These are phyloP conservation scores for Cantharellus anzutake DNA, from an alignment of 768 basidiomycete genomes.

Conservation along the genomic window DNA sequence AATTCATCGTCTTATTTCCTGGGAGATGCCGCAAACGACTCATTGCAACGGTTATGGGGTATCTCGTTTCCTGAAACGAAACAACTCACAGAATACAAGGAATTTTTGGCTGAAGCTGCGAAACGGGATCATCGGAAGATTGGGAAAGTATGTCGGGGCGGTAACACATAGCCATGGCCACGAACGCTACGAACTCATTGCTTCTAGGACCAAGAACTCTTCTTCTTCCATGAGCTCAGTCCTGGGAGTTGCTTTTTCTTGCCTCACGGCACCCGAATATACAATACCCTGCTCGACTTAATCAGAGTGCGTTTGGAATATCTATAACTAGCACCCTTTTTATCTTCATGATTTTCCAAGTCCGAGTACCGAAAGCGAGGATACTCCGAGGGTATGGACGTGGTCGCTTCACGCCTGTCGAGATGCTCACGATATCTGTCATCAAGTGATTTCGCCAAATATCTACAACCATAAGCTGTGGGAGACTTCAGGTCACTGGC, in stretches of 20 bases:
- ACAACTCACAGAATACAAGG: conserved; percentile 85
- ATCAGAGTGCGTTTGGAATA: conserved; percentile 46
- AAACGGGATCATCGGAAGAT: conserved; percentile 95
- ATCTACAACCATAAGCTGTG: conserved; percentile 94
- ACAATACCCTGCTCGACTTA: conserved; percentile 79
- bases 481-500: conserved; percentile 97
- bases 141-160: conserved; percentile 36
- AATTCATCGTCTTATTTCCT: conserved; percentile 98
- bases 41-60: conserved; percentile 90
- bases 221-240: conserved; percentile 94
- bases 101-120: conserved; percentile 91
- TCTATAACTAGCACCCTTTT: conserved; percentile 3
- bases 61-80: conserved; percentile 99
- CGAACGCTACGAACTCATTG: conserved; percentile 1
- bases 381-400: conserved; percentile 64
- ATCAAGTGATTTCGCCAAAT: conserved; percentile 84
- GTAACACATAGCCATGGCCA: background rate
- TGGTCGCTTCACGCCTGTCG: background rate
- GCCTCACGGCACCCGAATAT: conserved; percentile 91
- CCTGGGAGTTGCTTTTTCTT: conserved; percentile 95
- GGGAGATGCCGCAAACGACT: conserved; percentile 81
- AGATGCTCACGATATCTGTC: background rate
- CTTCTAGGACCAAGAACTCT: conserved; percentile 77
- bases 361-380: conserved; percentile 87
- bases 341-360: conserved; percentile 20